Conservation (phyloP, 1,284 basidiomycete species). For the Moesziomyces antarcticus region DNA sequence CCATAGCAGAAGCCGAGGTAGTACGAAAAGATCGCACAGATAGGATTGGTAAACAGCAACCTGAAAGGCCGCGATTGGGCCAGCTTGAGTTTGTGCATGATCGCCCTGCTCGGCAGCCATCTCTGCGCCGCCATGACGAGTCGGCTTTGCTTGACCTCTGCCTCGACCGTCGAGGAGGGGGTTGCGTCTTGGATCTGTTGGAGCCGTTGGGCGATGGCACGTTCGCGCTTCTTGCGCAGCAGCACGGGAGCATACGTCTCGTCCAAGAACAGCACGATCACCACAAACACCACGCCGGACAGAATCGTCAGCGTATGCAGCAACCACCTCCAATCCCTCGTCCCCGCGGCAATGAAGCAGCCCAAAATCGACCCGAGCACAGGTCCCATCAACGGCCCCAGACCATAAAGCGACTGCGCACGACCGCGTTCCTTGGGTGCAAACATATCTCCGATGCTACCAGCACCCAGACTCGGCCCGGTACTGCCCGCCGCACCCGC, state of each 20-base stretch:
- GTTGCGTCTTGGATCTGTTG: conserved; percentile 19
- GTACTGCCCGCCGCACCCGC: conserved; percentile 56
- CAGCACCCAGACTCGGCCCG: conserved; percentile 58
- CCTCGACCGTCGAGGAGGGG: conserved; percentile 6
- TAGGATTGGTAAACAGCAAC: conserved; percentile 57
- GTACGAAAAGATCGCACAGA: conserved; percentile 68
- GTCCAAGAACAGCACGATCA: conserved; percentile 34
- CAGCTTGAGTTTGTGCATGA: conserved; percentile 24
- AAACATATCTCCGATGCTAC: conserved; percentile 63
- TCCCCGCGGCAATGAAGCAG: conserved; percentile 48
- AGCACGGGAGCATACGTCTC: conserved; percentile 60
- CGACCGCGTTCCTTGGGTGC: conserved; percentile 48
- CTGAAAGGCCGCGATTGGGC: conserved; percentile 69
- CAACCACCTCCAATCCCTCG: conserved; percentile 53
- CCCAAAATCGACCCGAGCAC: conserved; percentile 57
- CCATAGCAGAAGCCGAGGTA: conserved; percentile 71
- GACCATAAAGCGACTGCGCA: conserved; percentile 52
- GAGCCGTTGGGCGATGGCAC: conserved; percentile 14
- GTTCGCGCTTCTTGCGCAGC: conserved; percentile 48
- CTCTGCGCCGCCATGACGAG: neutral
- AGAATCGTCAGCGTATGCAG: conserved; percentile 54
- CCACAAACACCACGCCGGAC: conserved; percentile 19
- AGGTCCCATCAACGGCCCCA: conserved; percentile 59
- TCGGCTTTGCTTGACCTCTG: neutral
- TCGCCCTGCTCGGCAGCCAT: conserved; percentile 21